Conservation (phyloP, 192 early-diverging fungal genomes). For the Backusella psychrophila region DNA sequence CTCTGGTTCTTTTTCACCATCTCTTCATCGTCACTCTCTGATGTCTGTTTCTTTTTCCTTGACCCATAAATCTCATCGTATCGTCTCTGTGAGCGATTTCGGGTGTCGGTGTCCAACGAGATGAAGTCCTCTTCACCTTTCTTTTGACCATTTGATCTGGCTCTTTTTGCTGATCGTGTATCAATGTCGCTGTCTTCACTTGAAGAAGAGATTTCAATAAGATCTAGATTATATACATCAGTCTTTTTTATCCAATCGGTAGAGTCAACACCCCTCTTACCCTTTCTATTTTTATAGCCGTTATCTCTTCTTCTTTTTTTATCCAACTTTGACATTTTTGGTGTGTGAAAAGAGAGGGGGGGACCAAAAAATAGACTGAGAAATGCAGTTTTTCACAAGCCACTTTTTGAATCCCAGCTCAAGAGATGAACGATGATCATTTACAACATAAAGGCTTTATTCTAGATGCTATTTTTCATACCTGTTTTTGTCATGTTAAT, state of each 20-base stretch:
- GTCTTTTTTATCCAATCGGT: neutral
- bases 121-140: slow-evolving; percentile 22
- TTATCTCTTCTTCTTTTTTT: neutral
- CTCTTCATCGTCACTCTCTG: neutral
- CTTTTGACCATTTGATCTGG: neutral
- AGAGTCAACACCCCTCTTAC: neutral
- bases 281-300: neutral
- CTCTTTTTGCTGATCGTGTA: neutral
- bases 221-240: neutral
- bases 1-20: neutral
- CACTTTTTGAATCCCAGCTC: too few relatives aligned
- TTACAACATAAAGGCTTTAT: too few relatives aligned
- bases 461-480: too few relatives aligned
- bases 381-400: too few relatives aligned
- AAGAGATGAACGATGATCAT: too few relatives aligned
- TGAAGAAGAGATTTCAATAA: neutral
- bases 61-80: neutral
- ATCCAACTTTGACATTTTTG: neutral
- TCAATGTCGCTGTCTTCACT: neutral
- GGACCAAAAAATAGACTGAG: too few relatives aligned
- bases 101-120: neutral
- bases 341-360: too few relatives aligned
- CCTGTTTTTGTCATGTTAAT: too few relatives aligned
- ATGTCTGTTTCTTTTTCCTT: neutral
- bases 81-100: slow-evolving; percentile 10